A percentile compares a stretch with the other conserved stretches of the same genome.
phyloP scores from a whole-genome alignment of 1,284 basidiomycete species.

The Cutaneotrichosporon mucoides region DNA sequence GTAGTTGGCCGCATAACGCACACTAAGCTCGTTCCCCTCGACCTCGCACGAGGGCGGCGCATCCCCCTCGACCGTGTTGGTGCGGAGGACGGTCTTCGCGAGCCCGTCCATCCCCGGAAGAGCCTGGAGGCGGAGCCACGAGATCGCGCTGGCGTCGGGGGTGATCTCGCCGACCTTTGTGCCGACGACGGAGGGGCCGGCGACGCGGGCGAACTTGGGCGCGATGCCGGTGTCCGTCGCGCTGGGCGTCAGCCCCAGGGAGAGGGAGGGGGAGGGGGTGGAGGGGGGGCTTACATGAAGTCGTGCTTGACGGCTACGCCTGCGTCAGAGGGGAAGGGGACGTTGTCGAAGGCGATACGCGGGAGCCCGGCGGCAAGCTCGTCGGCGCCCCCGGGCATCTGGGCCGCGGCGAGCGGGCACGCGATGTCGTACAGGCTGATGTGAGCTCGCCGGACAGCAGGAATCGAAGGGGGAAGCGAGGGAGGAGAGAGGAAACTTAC shows the following conservation, averaged over 20 bases:
- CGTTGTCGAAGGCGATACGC: constrained; percentile 13
- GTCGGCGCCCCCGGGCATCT: constrained; percentile 29
- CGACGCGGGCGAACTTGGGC: constrained; percentile 43
- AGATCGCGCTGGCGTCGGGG: constrained; percentile 54
- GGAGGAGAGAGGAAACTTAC: constrained; percentile 19
- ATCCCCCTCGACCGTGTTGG: constrained; percentile 61
- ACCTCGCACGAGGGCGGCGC: constrained; percentile 55
- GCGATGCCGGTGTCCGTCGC: constrained; percentile 23
- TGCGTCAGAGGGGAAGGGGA: neutral
- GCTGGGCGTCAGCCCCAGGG: constrained; percentile 6
- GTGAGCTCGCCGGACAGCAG: no score
- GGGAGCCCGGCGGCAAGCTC: constrained; percentile 20
- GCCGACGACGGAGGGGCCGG: constrained; percentile 2
- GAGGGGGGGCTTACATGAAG: constrained; percentile 36
- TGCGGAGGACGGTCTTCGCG: constrained; percentile 56
- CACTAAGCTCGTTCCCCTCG: constrained; percentile 49
- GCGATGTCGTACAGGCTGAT: constrained; percentile 56
- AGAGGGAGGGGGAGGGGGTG: constrained; percentile 17
- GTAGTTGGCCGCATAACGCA: constrained; percentile 57
- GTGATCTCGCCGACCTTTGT: constrained; percentile 14
- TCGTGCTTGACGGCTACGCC: constrained; percentile 34
- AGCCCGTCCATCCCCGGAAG: constrained; percentile 37
- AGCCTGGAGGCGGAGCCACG: constrained; percentile 57
- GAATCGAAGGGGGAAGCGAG: neutral
- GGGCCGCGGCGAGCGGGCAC: constrained; percentile 47